Conservation (phyloP, 768 basidiomycete genomes). For the Collybia sp. region DNA sequence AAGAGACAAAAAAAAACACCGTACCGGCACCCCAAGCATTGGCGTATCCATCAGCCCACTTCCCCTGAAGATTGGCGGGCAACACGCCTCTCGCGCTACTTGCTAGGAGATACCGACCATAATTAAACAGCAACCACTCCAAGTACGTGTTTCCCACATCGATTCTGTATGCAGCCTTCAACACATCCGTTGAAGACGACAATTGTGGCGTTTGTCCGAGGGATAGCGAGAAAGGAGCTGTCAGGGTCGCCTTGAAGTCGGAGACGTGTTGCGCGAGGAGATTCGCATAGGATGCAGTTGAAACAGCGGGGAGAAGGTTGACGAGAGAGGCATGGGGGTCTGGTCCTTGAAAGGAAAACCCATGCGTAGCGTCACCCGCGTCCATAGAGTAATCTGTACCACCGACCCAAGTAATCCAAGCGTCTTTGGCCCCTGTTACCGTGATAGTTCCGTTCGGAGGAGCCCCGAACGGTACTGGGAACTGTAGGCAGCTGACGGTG, state of each 20-base stretch:
- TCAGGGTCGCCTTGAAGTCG: constrained; percentile 41
- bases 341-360: constrained; percentile 58
- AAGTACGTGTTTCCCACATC: constrained; percentile 59
- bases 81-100: constrained; percentile 58
- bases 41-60: constrained; percentile 53
- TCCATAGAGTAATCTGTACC: constrained; percentile 64
- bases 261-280: constrained; percentile 44
- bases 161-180: constrained; percentile 47
- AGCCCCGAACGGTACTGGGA: constrained; percentile 21
- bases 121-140: constrained; percentile 74
- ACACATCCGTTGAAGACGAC: constrained; percentile 49
- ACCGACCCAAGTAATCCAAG: constrained; percentile 73
- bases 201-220: constrained; percentile 57
- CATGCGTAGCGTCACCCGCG: constrained; percentile 50
- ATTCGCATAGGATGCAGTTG: constrained; percentile 27
- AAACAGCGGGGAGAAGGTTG: constrained; percentile 23
- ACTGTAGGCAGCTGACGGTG: constrained; percentile 24
- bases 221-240: constrained; percentile 46
- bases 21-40: constrained; percentile 64
- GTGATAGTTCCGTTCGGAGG: constrained; percentile 41
- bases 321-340: constrained; percentile 53
- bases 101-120: constrained; percentile 61
- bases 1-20: constrained; percentile 12
- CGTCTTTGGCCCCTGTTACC: constrained; percentile 37
- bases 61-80: constrained; percentile 72